A percentile compares a stretch with the other conserved stretches of the same genome.
Evolutionary conservation across 305 asterid genomes (phyloP).

Genomic region (Solanum chacoense): DNA sequence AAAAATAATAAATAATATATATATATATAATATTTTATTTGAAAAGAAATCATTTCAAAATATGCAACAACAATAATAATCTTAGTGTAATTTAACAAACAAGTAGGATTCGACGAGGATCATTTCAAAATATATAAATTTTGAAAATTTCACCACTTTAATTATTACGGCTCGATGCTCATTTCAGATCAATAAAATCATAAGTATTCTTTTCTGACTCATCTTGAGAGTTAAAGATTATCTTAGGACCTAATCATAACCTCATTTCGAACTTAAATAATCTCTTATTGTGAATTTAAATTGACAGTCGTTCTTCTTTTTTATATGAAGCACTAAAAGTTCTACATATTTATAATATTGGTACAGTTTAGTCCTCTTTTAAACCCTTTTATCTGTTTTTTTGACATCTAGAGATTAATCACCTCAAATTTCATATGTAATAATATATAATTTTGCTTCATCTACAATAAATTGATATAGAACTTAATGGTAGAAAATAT

Average conservation of each 20-base stretch:
- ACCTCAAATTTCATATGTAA: not conserved
- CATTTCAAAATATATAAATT: not conserved
- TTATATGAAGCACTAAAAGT: not conserved
- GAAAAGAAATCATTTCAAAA: not conserved
- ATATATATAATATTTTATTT: not conserved
- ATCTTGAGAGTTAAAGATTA: not conserved
- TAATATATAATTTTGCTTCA: not conserved
- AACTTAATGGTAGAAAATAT: not conserved
- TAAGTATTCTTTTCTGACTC: not conserved
- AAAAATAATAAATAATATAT: too few species aligned
- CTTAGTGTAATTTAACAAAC: not conserved
- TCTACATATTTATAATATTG: not conserved
- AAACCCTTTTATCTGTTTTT: not conserved
- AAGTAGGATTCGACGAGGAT: not conserved
- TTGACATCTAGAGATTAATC: not conserved
- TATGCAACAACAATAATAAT: not conserved
- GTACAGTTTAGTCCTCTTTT: not conserved
- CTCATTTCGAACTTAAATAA: not conserved
- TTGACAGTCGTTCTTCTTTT: not conserved
- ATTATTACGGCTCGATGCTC: not conserved
- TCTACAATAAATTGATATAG: not conserved
- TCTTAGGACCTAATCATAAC: not conserved
- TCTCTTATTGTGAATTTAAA: not conserved
- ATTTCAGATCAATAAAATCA: not conserved
- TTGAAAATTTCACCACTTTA: not conserved